Percentiles rank a stretch among this genome's conserved stretches.
These are phyloP conservation scores for Diaporthe citri DNA, from an alignment of 2,329 filamentous ascomycete species.

Conservation along the genomic window DNA sequence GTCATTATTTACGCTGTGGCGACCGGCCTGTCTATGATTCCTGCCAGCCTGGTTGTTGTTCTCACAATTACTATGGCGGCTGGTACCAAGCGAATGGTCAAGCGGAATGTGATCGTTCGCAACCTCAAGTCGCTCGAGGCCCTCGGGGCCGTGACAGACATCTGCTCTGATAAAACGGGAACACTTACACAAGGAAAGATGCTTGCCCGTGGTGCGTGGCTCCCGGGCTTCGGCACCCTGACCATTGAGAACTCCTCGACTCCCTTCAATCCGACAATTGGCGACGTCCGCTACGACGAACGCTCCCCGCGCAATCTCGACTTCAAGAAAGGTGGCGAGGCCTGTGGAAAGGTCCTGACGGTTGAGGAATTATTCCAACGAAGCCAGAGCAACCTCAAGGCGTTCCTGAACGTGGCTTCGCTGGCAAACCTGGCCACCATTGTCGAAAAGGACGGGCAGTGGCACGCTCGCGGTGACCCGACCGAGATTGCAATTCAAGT, in stretches of 20 bases:
- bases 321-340: background rate
- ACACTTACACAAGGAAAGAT: slow-evolving; percentile 75
- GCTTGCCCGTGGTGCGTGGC: slow-evolving; percentile 70
- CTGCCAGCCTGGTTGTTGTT: slow-evolving; percentile 73
- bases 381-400: slow-evolving; percentile 56
- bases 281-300: slow-evolving; percentile 47
- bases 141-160: slow-evolving; percentile 65
- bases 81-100: slow-evolving; percentile 60
- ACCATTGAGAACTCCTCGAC: slow-evolving; percentile 67
- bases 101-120: slow-evolving; percentile 68
- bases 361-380: background rate
- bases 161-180: slow-evolving; percentile 76
- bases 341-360: background rate
- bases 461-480: slow-evolving; percentile 71
- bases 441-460: slow-evolving; percentile 59
- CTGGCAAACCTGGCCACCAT: slow-evolving; percentile 72
- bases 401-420: slow-evolving; percentile 68
- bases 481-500: slow-evolving; percentile 79
- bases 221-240: slow-evolving; percentile 69
- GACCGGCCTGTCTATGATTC: slow-evolving; percentile 71
- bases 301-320: background rate
- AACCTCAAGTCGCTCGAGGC: slow-evolving; percentile 68
- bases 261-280: slow-evolving; percentile 68
- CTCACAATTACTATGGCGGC: slow-evolving; percentile 77
- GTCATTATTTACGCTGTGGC: slow-evolving; percentile 75